Conservation (phyloP, 768 basidiomycete species). For the Suillus plorans region DNA sequence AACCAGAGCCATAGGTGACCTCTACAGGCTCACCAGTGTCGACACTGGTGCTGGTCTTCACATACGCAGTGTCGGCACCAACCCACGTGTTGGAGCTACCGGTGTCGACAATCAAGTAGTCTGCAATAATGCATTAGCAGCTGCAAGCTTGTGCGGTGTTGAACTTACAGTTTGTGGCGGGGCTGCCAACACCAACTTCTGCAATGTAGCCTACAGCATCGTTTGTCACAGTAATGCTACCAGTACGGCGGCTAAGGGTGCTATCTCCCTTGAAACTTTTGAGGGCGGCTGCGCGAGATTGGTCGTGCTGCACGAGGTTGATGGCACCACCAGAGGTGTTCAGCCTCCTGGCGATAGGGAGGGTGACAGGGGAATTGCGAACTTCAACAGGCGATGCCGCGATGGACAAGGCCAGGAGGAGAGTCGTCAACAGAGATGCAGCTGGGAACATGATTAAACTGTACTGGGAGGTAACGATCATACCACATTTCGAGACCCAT, state of each 20-base stretch:
- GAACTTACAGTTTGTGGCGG: constrained; percentile 48
- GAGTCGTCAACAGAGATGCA: constrained; percentile 40
- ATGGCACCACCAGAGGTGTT: constrained; percentile 46
- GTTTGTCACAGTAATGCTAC: constrained; percentile 41
- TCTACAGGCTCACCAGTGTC: constrained; percentile 35
- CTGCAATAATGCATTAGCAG: constrained; percentile 28
- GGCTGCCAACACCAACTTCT: constrained; percentile 53
- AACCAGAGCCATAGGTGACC: constrained; percentile 62
- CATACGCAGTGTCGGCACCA: constrained; percentile 45
- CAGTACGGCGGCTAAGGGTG: constrained; percentile 13
- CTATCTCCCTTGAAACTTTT: constrained; percentile 16
- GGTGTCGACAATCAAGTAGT: constrained; percentile 53
- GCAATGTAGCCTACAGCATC: constrained; percentile 36
- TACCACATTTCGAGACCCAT: constrained; percentile 7
- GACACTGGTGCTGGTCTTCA: constrained; percentile 45
- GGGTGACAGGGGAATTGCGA: constrained; percentile 38
- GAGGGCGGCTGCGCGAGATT: constrained; percentile 47
- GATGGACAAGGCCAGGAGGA: constrained; percentile 46
- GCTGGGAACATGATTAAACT: constrained; percentile 34
- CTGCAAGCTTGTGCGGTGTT: neutral
- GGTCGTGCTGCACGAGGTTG: constrained; percentile 51
- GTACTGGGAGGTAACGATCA: constrained; percentile 3
- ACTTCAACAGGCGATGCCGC: constrained; percentile 44
- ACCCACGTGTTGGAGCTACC: constrained; percentile 62
- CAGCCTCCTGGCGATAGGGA: constrained; percentile 53